Conservation (phyloP, 495 filamentous ascomycete genomes). For the Penicillium robsamsonii region DNA sequence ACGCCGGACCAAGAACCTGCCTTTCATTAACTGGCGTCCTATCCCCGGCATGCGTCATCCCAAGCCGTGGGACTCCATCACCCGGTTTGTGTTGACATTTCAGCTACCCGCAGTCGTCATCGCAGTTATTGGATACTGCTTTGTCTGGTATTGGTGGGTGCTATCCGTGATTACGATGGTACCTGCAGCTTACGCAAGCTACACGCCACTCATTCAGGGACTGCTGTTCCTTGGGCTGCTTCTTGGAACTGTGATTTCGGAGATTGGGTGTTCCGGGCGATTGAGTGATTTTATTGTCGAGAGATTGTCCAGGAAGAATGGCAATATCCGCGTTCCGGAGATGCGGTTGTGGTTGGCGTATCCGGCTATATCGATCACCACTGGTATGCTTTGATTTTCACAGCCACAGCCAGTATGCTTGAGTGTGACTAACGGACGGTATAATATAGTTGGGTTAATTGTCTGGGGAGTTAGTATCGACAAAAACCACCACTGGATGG, state of each 20-base stretch:
- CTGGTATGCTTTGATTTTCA: slow-evolving; percentile 30
- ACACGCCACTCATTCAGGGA: slow-evolving; percentile 55
- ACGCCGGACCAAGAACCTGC: slow-evolving; percentile 47
- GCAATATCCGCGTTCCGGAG: slow-evolving; percentile 49
- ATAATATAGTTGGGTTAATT: slow-evolving; percentile 36
- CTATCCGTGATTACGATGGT: slow-evolving; percentile 59
- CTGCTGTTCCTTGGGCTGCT: slow-evolving; percentile 58
- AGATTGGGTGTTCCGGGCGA: slow-evolving; percentile 53
- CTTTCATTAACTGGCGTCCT: slow-evolving; percentile 49
- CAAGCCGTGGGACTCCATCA: slow-evolving; percentile 48
- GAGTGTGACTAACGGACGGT: slow-evolving; percentile 1
- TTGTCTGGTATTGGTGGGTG: slow-evolving; percentile 65
- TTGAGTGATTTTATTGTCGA: slow-evolving; percentile 53
- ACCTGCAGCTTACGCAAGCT: slow-evolving; percentile 55
- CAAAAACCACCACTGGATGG: slow-evolving; percentile 56
- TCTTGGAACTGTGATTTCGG: slow-evolving; percentile 54
- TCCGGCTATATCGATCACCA: slow-evolving; percentile 51
- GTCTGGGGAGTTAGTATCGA: slow-evolving; percentile 61
- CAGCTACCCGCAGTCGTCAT: slow-evolving; percentile 47
- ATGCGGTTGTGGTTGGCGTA: slow-evolving; percentile 61
- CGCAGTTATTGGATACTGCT: slow-evolving; percentile 51
- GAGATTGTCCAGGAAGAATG: slow-evolving; percentile 47
- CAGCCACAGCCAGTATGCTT: neutral
- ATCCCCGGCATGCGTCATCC: slow-evolving; percentile 56
- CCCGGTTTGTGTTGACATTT: slow-evolving; percentile 50